Base-by-base conservation (phyloP, 345 rosid genomes). In the Arabis hirsuta region DNA sequence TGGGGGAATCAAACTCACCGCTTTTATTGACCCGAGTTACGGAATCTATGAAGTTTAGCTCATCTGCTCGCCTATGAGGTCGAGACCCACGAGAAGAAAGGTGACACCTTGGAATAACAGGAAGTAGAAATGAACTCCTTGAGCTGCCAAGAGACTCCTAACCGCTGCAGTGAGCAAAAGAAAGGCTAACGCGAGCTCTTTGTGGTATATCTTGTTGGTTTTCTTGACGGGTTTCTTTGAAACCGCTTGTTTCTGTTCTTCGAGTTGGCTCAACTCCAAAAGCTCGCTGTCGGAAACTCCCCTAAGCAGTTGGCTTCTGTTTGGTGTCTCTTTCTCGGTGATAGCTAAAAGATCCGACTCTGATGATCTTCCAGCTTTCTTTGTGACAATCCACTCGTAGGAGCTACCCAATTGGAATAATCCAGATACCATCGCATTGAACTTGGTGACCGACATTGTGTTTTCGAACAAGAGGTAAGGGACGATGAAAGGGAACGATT, bases 381-480 rank as follows among this genome's bases (percentile, higher is more conserved):
- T 90, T 69, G 96, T 90, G 79, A 90, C 94, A 72, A 90, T 80
- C 96, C 96, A 90, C 72, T 90, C 96, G n/a, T 90, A 88, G 27
- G 96, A 90, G 85, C 94, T 88, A 47, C 96, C 96, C 76, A 90
- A 41, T 76, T 90, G 87, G 81, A 86, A 90, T 38, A 90, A 63
- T 26, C 96, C 96, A 3, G 96, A 90, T 29, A 90, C 83, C 96
- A 90, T 90, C 2, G 96, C 96, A 46, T 86, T 88, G 83, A 90
- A 90, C 76, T 90, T 90, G 81, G 96, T 90, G 42, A 90, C 96
- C 0, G 96, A 90, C 96, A 90, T 90, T 66, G 96, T 90, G 86
- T 90, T 90, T 70, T 90, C 96, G 27, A 90, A 88, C 38, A 90
- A 80, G 59, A 90, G 96, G 82, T 90, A 90, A 76, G 96, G 96